Percentiles rank a stretch among this genome's conserved stretches.
Conservation (phyloP, 192 early-diverging fungal species). For the Umbelopsis ramanniana region DNA sequence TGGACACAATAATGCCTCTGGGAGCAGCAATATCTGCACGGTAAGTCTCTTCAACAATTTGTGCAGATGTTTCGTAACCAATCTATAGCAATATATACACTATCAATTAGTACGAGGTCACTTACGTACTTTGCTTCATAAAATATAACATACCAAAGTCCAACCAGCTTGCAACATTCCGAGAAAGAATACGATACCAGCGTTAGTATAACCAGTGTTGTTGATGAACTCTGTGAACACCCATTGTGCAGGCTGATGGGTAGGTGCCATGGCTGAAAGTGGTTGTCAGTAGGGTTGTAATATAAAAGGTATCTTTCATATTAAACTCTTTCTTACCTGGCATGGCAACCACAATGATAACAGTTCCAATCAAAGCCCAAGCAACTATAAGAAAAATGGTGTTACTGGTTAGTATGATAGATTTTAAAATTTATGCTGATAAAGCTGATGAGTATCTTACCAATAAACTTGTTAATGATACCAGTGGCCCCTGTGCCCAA, state of each 20-base stretch:
- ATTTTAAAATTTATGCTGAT: neutral
- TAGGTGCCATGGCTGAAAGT: constrained; percentile 36
- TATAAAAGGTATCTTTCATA: neutral
- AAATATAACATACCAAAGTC: constrained; percentile 36
- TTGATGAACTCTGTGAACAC: constrained; percentile 47
- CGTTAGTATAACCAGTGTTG: constrained; percentile 47
- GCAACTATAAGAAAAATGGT: constrained; percentile 13
- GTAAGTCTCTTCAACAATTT: constrained; percentile 48
- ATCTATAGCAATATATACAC: neutral
- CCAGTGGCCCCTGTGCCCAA: constrained; percentile 35
- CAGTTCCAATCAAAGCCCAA: constrained; percentile 42
- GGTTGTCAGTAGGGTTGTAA: neutral
- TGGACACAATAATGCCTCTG: constrained; percentile 44
- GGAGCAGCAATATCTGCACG: constrained; percentile 49
- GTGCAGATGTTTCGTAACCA: constrained; percentile 41
- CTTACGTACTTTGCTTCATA: neutral
- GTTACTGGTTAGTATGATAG: neutral
- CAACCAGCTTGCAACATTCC: constrained; percentile 46
- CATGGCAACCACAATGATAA: constrained; percentile 45
- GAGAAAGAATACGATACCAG: constrained; percentile 43
- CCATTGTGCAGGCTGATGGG: constrained; percentile 42
- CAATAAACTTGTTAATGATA: constrained; percentile 37
- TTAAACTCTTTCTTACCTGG: constrained; percentile 1
- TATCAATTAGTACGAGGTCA: neutral
- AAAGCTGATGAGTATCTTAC: neutral